phyloP scores from a whole-genome alignment of 2,329 filamentous ascomycete genomes.

The Fusarium ramigenum region DNA sequence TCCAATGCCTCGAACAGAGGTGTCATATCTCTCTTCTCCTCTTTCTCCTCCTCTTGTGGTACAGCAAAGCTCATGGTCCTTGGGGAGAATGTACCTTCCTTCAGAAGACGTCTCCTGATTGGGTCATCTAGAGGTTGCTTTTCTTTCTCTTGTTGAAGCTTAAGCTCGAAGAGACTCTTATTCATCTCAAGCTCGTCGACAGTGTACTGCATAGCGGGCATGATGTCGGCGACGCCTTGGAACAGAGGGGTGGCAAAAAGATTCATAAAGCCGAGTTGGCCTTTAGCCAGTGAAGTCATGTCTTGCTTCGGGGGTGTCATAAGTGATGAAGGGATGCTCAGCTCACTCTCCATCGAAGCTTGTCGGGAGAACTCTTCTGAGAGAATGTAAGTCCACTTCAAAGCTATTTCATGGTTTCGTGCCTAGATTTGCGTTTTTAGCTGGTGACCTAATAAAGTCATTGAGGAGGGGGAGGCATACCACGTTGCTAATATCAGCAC shows the following conservation, averaged over 20 bases:
- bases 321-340: constrained; percentile 87
- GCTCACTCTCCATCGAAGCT: constrained; percentile 87
- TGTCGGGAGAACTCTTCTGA: constrained; percentile 96
- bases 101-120: constrained; percentile 48
- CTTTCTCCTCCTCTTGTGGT: constrained; percentile 41
- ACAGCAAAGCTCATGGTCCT: constrained; percentile 55
- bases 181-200: constrained; percentile 84
- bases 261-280: constrained; percentile 96
- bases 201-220: constrained; percentile 86
- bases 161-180: constrained; percentile 75
- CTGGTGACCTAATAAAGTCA: neutral
- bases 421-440: constrained; percentile 64
- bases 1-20: constrained; percentile 28
- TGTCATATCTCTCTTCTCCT: constrained; percentile 36
- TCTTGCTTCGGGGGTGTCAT: constrained; percentile 88
- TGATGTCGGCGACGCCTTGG: constrained; percentile 83
- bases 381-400: constrained; percentile 92
- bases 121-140: constrained; percentile 52
- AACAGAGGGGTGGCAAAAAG: constrained; percentile 94
- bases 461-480: constrained; percentile 61
- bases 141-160: constrained; percentile 71
- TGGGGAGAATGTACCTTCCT: constrained; percentile 57
- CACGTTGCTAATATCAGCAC: constrained; percentile 98
- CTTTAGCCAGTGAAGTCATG: constrained; percentile 80
- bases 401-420: constrained; percentile 81